phyloP scores from a whole-genome alignment of 352 stramenopile species.

The Thalassiosira mediterranea region DNA sequence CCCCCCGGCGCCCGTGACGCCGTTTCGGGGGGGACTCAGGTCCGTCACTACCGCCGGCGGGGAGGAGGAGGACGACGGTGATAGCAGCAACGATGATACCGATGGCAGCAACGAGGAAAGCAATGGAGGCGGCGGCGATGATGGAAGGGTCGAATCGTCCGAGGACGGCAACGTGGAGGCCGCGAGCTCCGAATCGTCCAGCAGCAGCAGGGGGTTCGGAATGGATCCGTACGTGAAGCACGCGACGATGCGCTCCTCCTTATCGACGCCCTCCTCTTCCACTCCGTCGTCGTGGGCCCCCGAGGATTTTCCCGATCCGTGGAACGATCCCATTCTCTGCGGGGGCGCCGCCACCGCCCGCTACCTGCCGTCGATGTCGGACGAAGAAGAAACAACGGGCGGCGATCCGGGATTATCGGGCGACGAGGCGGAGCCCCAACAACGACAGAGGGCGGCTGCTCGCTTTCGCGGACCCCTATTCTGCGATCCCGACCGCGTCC shows the following conservation, averaged over 20 bases:
- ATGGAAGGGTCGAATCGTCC: too few species aligned
- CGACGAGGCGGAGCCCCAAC: background rate
- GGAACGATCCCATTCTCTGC: constrained; percentile 59
- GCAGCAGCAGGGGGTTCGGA: constrained; percentile 81
- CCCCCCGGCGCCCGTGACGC: background rate
- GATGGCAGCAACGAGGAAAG: background rate
- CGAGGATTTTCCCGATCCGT: constrained; percentile 71
- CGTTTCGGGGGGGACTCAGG: background rate
- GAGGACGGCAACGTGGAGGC: background rate
- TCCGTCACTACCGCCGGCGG: background rate
- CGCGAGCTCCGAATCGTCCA: background rate
- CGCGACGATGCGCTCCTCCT: background rate
- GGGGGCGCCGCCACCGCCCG: constrained; percentile 38
- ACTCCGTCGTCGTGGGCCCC: constrained; percentile 63
- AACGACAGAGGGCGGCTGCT: background rate
- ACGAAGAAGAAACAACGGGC: background rate
- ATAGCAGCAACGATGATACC: background rate
- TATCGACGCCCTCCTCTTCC: background rate
- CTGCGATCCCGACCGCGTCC: constrained; percentile 79
- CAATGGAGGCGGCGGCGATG: background rate
- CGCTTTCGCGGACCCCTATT: constrained; percentile 48
- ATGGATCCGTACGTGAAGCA: constrained; percentile 46
- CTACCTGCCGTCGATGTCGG: constrained; percentile 38
- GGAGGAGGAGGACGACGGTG: background rate
- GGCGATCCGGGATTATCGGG: constrained; percentile 1